Evolutionary conservation across 78 protist species (phyloP), one percentile per base, ranked within the genome.

Genomic region (Dictyostelium intermedium): DNA sequence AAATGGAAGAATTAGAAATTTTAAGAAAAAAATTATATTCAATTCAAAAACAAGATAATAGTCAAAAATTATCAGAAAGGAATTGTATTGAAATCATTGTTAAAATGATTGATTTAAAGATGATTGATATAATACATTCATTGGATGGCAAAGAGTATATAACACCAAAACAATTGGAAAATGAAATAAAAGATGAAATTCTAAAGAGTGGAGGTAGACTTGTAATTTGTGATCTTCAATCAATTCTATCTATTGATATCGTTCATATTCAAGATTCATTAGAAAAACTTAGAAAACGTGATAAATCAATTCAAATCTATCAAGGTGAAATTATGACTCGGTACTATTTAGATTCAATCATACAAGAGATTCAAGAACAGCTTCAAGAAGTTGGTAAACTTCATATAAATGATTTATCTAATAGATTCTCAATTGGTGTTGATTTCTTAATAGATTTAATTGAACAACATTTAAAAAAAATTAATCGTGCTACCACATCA

Each of bases 131-230:
- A n/a, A 81, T 95, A n/a, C 45, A 80, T 92, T 96, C 97, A 10
- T 27, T 77, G 13, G 92, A 91, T 80, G 98, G 97, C 4, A 97
- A 76, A 41, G 98, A 97, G 76, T 97, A 92, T 69, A 66, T 97
- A 34, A 97, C 98, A 18, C 92, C 87, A 7, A 80, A 80, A 18
- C 96, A 97, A 4, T 76, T 97, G 10, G 97, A 95, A 74, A 39
- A 30, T 25, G 98, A 97, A 37, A 84, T 97, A 14, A 25, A 35
- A 16, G 97, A 92, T 81, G 98, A 97, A 91, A 87, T 97, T 20
- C 23, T 84, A 23, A 80, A 69, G 20, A 47, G 43, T 5, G 96
- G 96, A n/a, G 98, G 98, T 47, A 63, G 98, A n/a, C 66, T 96
- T n/a, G 74, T 18, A 16, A 34, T 96, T 25, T 70, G 77, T 16